These are phyloP conservation scores for Yamadazyma akitaensis DNA, from an alignment of 805 yeast species.

Conservation along the genomic window DNA sequence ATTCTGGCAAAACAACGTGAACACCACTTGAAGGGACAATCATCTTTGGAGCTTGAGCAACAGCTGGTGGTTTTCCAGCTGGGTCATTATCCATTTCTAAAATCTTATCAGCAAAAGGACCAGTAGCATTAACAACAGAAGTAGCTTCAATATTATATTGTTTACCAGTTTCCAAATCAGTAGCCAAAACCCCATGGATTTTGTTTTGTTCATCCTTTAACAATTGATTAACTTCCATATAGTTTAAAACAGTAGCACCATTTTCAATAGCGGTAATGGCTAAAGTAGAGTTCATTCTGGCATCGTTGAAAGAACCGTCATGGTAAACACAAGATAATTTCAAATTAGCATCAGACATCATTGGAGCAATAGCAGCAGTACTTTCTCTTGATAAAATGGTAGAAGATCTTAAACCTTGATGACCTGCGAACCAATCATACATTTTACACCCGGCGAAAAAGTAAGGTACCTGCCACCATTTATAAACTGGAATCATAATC, in stretches of 20 bases:
- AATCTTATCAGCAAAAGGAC: slow-evolving; percentile 83
- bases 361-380: slow-evolving; percentile 77
- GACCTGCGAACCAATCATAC: slow-evolving; percentile 91
- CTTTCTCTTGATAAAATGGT: slow-evolving; percentile 65
- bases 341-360: slow-evolving; percentile 72
- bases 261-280: slow-evolving; percentile 81
- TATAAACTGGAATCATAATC: slow-evolving; percentile 93
- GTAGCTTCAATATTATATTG: slow-evolving; percentile 62
- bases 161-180: slow-evolving; percentile 67
- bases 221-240: slow-evolving; percentile 75
- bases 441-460: slow-evolving; percentile 86
- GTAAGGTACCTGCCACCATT: slow-evolving; percentile 94
- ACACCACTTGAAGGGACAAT: slow-evolving; percentile 95
- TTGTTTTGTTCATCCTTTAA: slow-evolving; percentile 58
- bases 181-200: slow-evolving; percentile 72
- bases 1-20: slow-evolving; percentile 88
- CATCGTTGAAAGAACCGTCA: slow-evolving; percentile 91
- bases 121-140: slow-evolving; percentile 86
- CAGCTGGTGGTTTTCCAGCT: slow-evolving; percentile 58
- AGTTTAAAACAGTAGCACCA: slow-evolving; percentile 89
- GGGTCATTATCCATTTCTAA: slow-evolving; percentile 82
- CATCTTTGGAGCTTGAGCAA: slow-evolving; percentile 59
- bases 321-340: slow-evolving; percentile 92
- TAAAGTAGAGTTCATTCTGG: slow-evolving; percentile 83
- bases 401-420: slow-evolving; percentile 75